Conservation (phyloP, 2,329 filamentous ascomycete genomes). For the Aspergillus fijiensis region DNA sequence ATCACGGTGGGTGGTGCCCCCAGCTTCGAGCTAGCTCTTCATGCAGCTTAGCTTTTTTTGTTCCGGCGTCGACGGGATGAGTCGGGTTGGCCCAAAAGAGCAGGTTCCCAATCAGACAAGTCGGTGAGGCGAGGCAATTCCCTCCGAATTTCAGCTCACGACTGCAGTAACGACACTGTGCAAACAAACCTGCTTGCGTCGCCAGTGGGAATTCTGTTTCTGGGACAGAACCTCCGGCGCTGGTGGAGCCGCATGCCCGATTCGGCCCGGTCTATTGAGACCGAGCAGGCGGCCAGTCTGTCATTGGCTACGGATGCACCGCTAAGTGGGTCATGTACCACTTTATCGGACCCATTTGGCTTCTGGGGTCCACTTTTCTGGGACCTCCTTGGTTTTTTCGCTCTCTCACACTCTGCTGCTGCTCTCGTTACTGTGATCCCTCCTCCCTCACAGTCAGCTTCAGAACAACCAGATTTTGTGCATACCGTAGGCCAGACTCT, state of each 20-base stretch:
- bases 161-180: neutral
- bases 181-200: conserved; percentile 9
- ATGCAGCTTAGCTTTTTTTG: neutral
- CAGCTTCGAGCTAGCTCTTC: conserved; percentile 1
- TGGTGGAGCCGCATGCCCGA: conserved; percentile 28
- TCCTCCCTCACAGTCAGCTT: neutral
- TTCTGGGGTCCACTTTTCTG: conserved; percentile 12
- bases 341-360: conserved; percentile 22
- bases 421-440: neutral
- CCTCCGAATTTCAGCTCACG: neutral
- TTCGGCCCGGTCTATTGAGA: conserved; percentile 26
- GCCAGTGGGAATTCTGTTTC: conserved; percentile 5
- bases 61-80: conserved; percentile 1
- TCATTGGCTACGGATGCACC: conserved; percentile 10
- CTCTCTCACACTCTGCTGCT: conserved; percentile 6
- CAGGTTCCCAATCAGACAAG: conserved; percentile 3
- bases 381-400: conserved; percentile 8
- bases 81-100: conserved; percentile 6
- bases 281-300: conserved; percentile 18
- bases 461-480: neutral
- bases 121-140: conserved; percentile 8
- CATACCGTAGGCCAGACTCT: neutral
- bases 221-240: conserved; percentile 13
- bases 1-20: neutral
- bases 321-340: conserved; percentile 18